Conservation (phyloP, 2,329 filamentous ascomycete genomes). For the Achaetomium macrosporum region DNA sequence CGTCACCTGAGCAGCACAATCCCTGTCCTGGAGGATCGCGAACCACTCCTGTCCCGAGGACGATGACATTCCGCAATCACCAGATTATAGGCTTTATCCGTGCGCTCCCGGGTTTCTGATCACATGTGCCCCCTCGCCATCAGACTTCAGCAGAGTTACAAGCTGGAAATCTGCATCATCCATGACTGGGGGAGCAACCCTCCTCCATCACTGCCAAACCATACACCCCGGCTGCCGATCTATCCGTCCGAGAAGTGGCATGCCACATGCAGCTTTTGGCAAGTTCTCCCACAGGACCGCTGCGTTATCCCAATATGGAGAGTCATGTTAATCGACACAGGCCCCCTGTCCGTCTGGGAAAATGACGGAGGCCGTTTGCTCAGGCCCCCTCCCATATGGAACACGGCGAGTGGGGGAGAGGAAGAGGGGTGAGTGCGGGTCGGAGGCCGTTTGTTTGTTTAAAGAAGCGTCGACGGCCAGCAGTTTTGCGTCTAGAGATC, state of each 20-base stretch:
- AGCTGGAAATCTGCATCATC: neutral
- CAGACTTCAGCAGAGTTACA: neutral
- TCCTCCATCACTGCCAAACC: neutral
- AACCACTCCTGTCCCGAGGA: slow-evolving; percentile 20
- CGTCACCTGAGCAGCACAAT: slow-evolving; percentile 23
- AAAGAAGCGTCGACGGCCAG: slow-evolving; percentile 4
- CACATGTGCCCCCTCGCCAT: slow-evolving; percentile 4
- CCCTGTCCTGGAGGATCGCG: slow-evolving; percentile 17
- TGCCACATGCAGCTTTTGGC: slow-evolving; percentile 23
- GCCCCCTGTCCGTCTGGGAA: slow-evolving; percentile 1
- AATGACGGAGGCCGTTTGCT: slow-evolving; percentile 1
- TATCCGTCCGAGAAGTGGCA: slow-evolving; percentile 17
- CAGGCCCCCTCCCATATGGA: neutral
- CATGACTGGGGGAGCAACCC: neutral
- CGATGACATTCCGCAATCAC: slow-evolving; percentile 20
- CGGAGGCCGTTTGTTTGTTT: neutral
- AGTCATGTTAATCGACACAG: slow-evolving; percentile 12
- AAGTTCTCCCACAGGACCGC: slow-evolving; percentile 11
- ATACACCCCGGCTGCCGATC: slow-evolving; percentile 15
- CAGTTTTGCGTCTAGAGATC: neutral
- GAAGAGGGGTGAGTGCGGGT: neutral
- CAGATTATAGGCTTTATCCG: slow-evolving; percentile 23
- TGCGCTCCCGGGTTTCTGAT: slow-evolving; percentile 17
- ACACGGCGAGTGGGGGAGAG: neutral
- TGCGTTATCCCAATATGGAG: slow-evolving; percentile 12